Base-by-base conservation (phyloP, 495 filamentous ascomycete species). In the Penicillium simplicissimum region DNA sequence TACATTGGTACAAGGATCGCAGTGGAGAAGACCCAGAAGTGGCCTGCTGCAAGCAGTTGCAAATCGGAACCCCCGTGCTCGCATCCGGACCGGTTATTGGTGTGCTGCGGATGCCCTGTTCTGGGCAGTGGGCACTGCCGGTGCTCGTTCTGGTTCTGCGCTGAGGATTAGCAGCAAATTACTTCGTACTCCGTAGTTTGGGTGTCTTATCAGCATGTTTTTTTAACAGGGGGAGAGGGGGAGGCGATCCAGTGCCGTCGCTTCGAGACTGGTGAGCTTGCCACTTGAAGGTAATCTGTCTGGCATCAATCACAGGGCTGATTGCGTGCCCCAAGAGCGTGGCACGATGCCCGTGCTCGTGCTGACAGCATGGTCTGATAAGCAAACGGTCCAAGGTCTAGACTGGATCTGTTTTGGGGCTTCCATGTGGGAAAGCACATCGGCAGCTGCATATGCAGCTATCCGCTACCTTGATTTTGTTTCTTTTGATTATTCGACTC, bases 41-140 rank as follows among this genome's bases (percentile, higher is more conserved):
- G 10, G 15, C 2, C 11, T 3, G 8, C 40, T 55, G 58, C 33
- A 31, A 31, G 28, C 28, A 31, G 28, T 5, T 31, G 28, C 28
- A 31, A 25, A 53, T 49, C 52, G 43, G 51, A 56, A 43, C 57
- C 56, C 56, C 58, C 58, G 63, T 65, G 63, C 63, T 55, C 49
- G 58, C 54, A 61, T 65, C 51, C 63, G 49, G 58, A 10, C 31
- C 17, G 47, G 31, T 17, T 3, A 65, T 65, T 65, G 63, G 63
- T 54, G 42, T 60, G 15, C 31, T 57, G 40, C 25, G 28, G n/a
- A 35, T 57, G 17, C 25, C 40, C 40, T 34, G 5, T 21, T 36
- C 15, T 28, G 19, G 52, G 36, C 19, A 2, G 10, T n/a, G n/a
- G n/a, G n/a, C n/a, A n/a, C 36, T 25, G 23, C 3, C 33, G 17